Conservation (phyloP, 169 alveolate genomes). For the Ophryocystis elektroscirrha region DNA sequence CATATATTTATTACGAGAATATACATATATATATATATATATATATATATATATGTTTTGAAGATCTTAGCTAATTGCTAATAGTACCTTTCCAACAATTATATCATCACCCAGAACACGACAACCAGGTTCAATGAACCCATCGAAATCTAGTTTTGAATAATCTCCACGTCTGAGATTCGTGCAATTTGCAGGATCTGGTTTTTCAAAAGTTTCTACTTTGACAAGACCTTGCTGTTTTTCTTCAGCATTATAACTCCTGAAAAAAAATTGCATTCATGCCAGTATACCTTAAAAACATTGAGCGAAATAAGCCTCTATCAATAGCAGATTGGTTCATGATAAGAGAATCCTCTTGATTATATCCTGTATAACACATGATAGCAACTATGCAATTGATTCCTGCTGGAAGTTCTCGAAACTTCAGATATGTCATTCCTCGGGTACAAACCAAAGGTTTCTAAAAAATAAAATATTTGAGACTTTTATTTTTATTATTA, state of each 20-base stretch:
- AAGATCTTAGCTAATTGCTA: background rate
- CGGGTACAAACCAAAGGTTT: conserved; percentile 94
- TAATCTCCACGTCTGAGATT: conserved; percentile 56
- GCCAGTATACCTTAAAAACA: conserved; percentile 66
- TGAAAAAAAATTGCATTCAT: background rate
- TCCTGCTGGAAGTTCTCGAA: conserved; percentile 98
- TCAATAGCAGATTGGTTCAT: conserved; percentile 87
- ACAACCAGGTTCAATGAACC: conserved; percentile 86
- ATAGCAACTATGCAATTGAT: conserved; percentile 88
- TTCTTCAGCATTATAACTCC: conserved; percentile 80
- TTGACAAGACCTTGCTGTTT: conserved; percentile 56
- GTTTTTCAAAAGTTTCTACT: conserved; percentile 69
- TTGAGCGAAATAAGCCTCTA: conserved; percentile 92
- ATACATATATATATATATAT: background rate
- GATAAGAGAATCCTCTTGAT: conserved; percentile 95
- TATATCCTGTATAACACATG: conserved; percentile 91
- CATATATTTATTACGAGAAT: background rate
- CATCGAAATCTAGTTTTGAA: conserved; percentile 83
- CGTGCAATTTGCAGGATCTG: conserved; percentile 13
- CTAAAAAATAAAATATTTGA: conserved; percentile 23
- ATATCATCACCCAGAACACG: conserved; percentile 92
- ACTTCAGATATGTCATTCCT: conserved; percentile 85
- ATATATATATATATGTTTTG: background rate
- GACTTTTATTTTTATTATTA: background rate
- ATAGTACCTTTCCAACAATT: conserved; percentile 74